These are phyloP conservation scores for Lentinus brumalis DNA, from an alignment of 768 basidiomycete genomes.

Conservation along the genomic window DNA sequence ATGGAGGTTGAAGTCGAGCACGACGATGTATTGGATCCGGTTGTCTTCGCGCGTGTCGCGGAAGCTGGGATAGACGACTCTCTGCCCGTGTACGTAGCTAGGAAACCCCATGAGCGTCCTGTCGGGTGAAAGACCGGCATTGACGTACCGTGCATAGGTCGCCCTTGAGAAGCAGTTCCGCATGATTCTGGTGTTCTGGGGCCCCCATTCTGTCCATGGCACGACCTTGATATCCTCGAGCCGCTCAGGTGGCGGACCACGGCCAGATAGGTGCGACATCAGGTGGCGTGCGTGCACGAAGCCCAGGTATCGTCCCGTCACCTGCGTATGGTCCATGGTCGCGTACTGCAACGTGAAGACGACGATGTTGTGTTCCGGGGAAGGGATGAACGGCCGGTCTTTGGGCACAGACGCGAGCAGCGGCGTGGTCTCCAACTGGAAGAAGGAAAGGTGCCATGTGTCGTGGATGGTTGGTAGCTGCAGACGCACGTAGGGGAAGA, in stretches of 20 bases:
- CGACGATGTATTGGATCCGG: slow-evolving; percentile 4
- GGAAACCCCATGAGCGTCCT: not conserved
- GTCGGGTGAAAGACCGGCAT: not conserved
- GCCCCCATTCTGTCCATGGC: slow-evolving; percentile 45
- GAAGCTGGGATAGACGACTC: slow-evolving; percentile 34
- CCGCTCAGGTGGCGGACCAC: not conserved
- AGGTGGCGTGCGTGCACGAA: slow-evolving; percentile 37
- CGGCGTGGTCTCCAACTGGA: slow-evolving; percentile 9
- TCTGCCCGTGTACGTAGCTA: slow-evolving; percentile 44
- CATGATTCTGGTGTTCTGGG: slow-evolving; percentile 34
- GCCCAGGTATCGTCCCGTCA: slow-evolving; percentile 19
- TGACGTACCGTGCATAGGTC: slow-evolving; percentile 28
- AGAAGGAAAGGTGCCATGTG: slow-evolving; percentile 11
- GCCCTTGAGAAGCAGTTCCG: slow-evolving; percentile 17
- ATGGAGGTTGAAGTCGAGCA: slow-evolving; percentile 36
- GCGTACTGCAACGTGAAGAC: slow-evolving; percentile 30
- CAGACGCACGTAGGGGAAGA: not conserved
- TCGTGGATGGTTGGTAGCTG: slow-evolving; percentile 6
- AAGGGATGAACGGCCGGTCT: slow-evolving; percentile 25
- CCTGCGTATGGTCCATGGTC: not conserved
- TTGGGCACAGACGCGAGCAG: slow-evolving; percentile 18
- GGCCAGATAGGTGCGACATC: slow-evolving; percentile 13
- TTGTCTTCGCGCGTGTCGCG: not conserved
- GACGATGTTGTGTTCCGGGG: slow-evolving; percentile 27
- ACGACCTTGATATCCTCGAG: not conserved